A percentile compares a stretch with the other conserved stretches of the same genome.
These are phyloP conservation scores for Solanum bukasovii DNA, from an alignment of 257 asterid species.

Conservation along the genomic window DNA sequence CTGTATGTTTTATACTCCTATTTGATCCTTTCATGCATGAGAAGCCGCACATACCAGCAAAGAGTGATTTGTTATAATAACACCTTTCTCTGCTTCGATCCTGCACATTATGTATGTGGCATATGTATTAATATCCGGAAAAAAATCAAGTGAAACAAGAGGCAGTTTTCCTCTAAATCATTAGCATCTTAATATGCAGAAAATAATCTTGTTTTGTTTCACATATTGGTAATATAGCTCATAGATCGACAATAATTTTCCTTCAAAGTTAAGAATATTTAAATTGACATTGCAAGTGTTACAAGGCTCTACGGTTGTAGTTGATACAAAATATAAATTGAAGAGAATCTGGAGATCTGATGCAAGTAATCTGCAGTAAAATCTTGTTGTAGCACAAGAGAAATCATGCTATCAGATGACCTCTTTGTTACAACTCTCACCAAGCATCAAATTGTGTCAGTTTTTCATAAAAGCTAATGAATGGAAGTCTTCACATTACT, in stretches of 20 bases:
- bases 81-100: constrained; percentile 96
- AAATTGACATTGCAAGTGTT: background rate
- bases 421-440: background rate
- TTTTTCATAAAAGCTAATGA: background rate
- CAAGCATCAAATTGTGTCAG: background rate
- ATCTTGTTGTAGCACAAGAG: background rate
- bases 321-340: background rate
- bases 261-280: background rate
- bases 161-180: background rate
- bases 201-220: background rate
- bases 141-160: background rate
- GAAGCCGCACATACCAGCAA: constrained; percentile 48
- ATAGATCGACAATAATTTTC: background rate
- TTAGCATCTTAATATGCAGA: background rate
- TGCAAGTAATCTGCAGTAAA: background rate
- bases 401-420: background rate
- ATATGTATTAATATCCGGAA: background rate
- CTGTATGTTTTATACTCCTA: background rate
- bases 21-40: constrained; percentile 7
- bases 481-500: background rate
- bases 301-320: background rate
- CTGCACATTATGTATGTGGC: constrained; percentile 36
- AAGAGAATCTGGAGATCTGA: background rate
- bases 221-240: background rate
- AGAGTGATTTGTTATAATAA: constrained; percentile 82